A percentile compares a stretch with the other conserved stretches of the same genome.
These are phyloP conservation scores for Zea luxurians DNA, from an alignment of 176 grass and related monocot species.

Conservation along the genomic window DNA sequence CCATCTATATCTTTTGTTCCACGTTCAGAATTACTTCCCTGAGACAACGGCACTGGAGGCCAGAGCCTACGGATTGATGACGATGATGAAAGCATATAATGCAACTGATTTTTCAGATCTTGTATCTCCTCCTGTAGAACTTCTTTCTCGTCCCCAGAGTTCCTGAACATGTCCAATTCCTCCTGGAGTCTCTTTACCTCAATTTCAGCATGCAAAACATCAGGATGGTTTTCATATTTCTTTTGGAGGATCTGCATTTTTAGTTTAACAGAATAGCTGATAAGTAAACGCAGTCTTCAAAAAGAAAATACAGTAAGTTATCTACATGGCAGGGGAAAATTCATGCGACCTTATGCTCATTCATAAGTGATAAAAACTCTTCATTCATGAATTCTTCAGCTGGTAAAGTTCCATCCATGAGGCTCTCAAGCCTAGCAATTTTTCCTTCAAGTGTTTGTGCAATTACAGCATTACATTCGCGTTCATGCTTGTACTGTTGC, in stretches of 20 bases:
- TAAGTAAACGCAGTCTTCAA: slow-evolving; percentile 21
- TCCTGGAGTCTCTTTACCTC: slow-evolving; percentile 74
- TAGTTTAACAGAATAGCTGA: slow-evolving; percentile 28
- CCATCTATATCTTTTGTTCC: slow-evolving; percentile 51
- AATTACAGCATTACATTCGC: slow-evolving; percentile 96
- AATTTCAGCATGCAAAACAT: slow-evolving; percentile 67
- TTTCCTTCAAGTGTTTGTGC: slow-evolving; percentile 89
- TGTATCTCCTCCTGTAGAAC: slow-evolving; percentile 90
- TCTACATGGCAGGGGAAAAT: neutral
- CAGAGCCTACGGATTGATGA: slow-evolving; percentile 45
- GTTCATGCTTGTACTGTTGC: slow-evolving; percentile 95
- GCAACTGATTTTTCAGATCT: slow-evolving; percentile 79
- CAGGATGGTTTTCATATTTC: slow-evolving; percentile 89
- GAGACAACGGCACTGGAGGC: slow-evolving; percentile 39
- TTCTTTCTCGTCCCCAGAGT: slow-evolving; percentile 73
- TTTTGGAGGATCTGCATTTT: slow-evolving; percentile 71
- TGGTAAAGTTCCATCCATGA: slow-evolving; percentile 97
- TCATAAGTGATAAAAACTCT: slow-evolving; percentile 79
- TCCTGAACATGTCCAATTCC: slow-evolving; percentile 69
- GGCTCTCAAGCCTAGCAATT: slow-evolving; percentile 91
- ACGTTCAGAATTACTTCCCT: slow-evolving; percentile 40
- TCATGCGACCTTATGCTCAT: slow-evolving; percentile 78
- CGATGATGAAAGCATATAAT: slow-evolving; percentile 64
- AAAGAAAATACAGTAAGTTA: slow-evolving; percentile 8
- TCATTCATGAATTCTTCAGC: slow-evolving; percentile 87